Evolutionary conservation across 2,329 filamentous ascomycete species (phyloP).

Genomic region (Colletotrichum sidae): DNA sequence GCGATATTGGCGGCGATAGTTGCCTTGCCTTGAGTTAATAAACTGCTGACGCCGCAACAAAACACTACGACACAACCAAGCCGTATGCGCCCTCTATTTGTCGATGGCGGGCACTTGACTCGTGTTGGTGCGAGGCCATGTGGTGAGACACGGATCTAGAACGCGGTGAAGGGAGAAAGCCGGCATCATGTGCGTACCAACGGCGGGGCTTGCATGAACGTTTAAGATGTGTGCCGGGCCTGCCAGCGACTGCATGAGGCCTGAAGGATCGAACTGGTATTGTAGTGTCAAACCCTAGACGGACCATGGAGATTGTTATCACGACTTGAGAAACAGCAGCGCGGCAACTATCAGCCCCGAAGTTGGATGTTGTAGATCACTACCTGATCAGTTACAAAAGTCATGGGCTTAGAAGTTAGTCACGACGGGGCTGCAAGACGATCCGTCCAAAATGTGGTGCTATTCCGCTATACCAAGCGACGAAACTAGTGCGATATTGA

Average conservation of each 20-base stretch:
- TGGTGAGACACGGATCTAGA: constrained; percentile 26
- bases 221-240: constrained; percentile 23
- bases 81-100: constrained; percentile 16
- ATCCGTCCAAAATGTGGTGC: no score
- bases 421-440: no score
- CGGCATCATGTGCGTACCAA: constrained; percentile 34
- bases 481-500: no score
- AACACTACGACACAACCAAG: constrained; percentile 22
- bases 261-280: constrained; percentile 14
- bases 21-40: constrained; percentile 4
- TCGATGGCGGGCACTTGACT: constrained; percentile 35
- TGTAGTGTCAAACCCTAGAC: constrained; percentile 24
- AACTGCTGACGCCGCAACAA: constrained; percentile 19
- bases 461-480: no score
- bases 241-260: constrained; percentile 21
- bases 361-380: constrained; percentile 4
- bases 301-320: constrained; percentile 20
- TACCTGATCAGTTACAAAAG: no score
- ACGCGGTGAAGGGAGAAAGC: constrained; percentile 12
- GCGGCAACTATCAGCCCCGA: constrained; percentile 8
- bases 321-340: constrained; percentile 10
- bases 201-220: constrained; percentile 35
- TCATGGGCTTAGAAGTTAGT: no score
- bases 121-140: constrained; percentile 22
- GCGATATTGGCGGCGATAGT: constrained; percentile 28